A percentile compares a stretch with the other conserved stretches of the same genome.
Conservation (phyloP, 1,284 basidiomycete genomes). For the Hypsizygus ulmarius region DNA sequence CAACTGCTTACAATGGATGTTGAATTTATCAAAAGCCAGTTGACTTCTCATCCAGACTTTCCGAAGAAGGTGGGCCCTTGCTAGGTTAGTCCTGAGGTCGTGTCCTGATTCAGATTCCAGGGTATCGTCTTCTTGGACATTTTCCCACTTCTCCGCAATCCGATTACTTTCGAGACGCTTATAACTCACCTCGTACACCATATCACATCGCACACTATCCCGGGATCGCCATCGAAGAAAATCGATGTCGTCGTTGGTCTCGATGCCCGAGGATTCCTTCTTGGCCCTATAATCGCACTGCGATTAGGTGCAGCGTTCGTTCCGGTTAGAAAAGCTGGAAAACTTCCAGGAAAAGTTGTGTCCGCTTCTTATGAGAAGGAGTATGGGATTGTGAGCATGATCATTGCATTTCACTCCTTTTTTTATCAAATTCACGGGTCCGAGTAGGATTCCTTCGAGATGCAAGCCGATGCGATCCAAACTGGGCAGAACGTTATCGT, state of each 20-base stretch:
- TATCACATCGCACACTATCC: conserved; percentile 76
- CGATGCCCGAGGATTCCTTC: conserved; percentile 94
- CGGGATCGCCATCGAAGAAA: conserved; percentile 58
- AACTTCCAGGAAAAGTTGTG: conserved; percentile 86
- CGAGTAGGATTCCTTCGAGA: conserved; percentile 85
- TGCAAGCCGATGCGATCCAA: conserved; percentile 86
- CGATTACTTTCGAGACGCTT: conserved; percentile 84
- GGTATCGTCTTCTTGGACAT: conserved; percentile 86
- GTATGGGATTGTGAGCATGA: conserved; percentile 73
- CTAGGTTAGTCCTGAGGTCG: background rate
- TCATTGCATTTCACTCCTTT: background rate
- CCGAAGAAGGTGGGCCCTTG: conserved; percentile 72
- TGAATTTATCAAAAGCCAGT: conserved; percentile 63
- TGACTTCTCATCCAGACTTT: conserved; percentile 77
- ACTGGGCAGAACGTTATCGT: conserved; percentile 85
- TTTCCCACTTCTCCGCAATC: conserved; percentile 85
- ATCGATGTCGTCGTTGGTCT: conserved; percentile 95
- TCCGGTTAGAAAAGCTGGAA: conserved; percentile 92
- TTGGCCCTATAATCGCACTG: conserved; percentile 91
- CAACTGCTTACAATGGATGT: conserved; percentile 68
- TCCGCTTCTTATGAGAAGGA: conserved; percentile 88
- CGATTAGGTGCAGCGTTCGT: conserved; percentile 94
- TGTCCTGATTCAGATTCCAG: conserved; percentile 34
- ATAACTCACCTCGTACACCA: conserved; percentile 90
- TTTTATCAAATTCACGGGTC: background rate